Conservation (phyloP, 208 protist species). For the Trypanosomatidae sp. region DNA sequence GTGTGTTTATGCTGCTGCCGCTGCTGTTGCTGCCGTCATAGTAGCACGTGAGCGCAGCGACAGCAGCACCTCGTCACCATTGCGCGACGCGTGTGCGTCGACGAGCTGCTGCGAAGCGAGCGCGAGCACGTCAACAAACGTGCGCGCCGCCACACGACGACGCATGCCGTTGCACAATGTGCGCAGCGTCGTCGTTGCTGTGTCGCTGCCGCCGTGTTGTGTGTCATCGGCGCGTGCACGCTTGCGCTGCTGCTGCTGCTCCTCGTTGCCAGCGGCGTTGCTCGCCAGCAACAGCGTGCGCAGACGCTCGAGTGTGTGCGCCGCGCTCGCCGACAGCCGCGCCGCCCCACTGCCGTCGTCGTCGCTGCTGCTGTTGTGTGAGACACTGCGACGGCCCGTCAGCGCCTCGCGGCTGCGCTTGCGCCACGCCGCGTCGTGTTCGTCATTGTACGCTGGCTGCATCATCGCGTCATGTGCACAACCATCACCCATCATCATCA, state of each 20-base stretch:
- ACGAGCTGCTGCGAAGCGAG: conserved; percentile 65
- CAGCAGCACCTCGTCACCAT: too few relatives aligned
- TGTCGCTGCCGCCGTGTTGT: too few relatives aligned
- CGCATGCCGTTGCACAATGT: conserved; percentile 28
- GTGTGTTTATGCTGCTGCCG: too few relatives aligned
- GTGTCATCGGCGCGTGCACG: too few relatives aligned
- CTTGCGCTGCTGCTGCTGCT: conserved; percentile 3
- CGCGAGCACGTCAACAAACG: conserved; percentile 70
- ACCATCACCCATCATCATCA: too few relatives aligned
- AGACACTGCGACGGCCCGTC: background rate
- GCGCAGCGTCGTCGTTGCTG: too few relatives aligned
- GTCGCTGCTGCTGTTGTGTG: background rate
- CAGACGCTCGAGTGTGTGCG: conserved; percentile 45
- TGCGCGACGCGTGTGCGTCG: conserved; percentile 10
- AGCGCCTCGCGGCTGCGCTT: too few relatives aligned
- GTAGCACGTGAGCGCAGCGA: too few relatives aligned
- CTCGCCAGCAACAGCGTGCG: conserved; percentile 5
- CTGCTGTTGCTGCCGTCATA: too few relatives aligned
- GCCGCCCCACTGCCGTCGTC: background rate
- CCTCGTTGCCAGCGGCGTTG: conserved; percentile 7
- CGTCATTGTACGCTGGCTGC: too few relatives aligned
- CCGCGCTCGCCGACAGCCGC: conserved; percentile 19
- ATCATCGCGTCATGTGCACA: too few relatives aligned
- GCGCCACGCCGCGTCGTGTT: too few relatives aligned
- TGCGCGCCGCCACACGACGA: conserved; percentile 50